Evolutionary conservation across 345 rosid species (phyloP).

Genomic region (Raphanus sativus): DNA sequence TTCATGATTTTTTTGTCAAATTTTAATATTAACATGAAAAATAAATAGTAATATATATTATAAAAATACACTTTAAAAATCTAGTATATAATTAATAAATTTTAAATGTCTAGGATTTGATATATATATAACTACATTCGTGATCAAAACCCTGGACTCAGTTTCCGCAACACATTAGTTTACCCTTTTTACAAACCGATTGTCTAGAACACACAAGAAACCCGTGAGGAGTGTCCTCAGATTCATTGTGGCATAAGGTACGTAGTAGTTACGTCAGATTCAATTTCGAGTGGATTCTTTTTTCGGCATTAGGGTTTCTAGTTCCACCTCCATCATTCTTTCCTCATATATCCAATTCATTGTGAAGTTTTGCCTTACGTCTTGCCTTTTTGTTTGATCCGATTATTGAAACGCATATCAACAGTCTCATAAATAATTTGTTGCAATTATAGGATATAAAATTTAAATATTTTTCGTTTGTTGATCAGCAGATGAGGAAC

Average conservation of each 20-base stretch:
- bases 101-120: too few species aligned
- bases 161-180: neutral
- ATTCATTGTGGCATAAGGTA: neutral
- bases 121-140: too few species aligned
- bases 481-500: constrained; percentile 37
- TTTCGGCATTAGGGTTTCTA: constrained; percentile 35
- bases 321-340: constrained; percentile 5
- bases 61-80: too few species aligned
- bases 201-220: neutral
- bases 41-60: too few species aligned
- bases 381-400: constrained; percentile 18
- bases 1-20: too few species aligned
- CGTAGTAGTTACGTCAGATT: neutral
- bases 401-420: constrained; percentile 19
- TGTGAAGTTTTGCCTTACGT: neutral
- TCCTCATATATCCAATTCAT: constrained; percentile 11
- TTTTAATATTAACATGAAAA: too few species aligned
- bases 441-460: constrained; percentile 1
- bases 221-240: neutral
- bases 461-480: constrained; percentile 11
- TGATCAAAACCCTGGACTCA: neutral
- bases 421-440: neutral
- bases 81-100: too few species aligned
- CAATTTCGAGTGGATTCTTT: neutral
- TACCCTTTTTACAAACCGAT: neutral